These are phyloP conservation scores for Leccinum imitatum DNA, from an alignment of 768 basidiomycete species.

Conservation along the genomic window DNA sequence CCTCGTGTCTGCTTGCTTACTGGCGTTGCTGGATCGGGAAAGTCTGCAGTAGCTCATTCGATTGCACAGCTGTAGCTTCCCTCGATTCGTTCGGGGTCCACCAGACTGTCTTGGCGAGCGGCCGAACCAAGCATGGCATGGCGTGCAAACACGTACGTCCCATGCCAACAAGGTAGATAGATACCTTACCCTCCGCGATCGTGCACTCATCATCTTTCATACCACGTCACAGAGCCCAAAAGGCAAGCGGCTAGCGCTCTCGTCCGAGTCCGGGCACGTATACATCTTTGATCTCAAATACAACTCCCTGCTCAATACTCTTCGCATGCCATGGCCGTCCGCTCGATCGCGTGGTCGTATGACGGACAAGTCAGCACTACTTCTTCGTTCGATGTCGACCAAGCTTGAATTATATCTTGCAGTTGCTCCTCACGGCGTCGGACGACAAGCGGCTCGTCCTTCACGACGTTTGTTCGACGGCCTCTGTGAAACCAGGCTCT, in stretches of 20 bases:
- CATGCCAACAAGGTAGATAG: neutral
- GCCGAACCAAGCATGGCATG: constrained; percentile 78
- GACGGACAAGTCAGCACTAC: constrained; percentile 73
- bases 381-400: neutral
- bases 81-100: constrained; percentile 64
- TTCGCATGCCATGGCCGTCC: constrained; percentile 88
- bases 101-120: constrained; percentile 58
- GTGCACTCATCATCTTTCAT: constrained; percentile 1
- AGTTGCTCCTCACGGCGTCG: constrained; percentile 88
- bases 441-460: constrained; percentile 91
- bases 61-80: constrained; percentile 35
- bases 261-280: constrained; percentile 85
- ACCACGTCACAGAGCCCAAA: constrained; percentile 71
- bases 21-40: too few relatives aligned
- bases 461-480: constrained; percentile 80
- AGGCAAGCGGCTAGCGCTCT: constrained; percentile 76
- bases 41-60: too few relatives aligned
- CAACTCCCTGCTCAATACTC: constrained; percentile 64
- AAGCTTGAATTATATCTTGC: constrained; percentile 1
- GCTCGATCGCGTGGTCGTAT: constrained; percentile 84
- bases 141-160: constrained; percentile 62
- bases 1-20: too few relatives aligned
- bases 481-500: constrained; percentile 57
- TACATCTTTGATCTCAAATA: constrained; percentile 82
- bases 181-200: neutral